These are phyloP conservation scores for Nigrospora sphaerica DNA, from an alignment of 2,329 filamentous ascomycete genomes.

Conservation along the genomic window DNA sequence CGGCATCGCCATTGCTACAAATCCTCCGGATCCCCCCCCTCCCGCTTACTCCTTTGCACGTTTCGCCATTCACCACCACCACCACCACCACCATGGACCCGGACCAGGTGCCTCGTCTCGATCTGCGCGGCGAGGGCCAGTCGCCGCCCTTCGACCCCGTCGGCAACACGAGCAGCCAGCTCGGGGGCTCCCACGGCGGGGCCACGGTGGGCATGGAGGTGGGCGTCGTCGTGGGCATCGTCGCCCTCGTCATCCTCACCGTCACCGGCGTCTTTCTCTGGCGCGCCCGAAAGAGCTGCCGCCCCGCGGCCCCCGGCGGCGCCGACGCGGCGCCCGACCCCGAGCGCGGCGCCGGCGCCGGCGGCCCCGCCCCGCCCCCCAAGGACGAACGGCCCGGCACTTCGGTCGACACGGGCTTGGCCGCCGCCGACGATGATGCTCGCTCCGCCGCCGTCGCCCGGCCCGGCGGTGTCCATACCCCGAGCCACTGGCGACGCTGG, in stretches of 20 bases:
- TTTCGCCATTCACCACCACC: no score
- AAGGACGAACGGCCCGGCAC: constrained; percentile 11
- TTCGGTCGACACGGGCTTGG: not conserved
- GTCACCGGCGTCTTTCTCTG: constrained; percentile 18
- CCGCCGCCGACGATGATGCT: not conserved
- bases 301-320: not conserved
- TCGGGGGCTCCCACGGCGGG: not conserved
- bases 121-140: no score
- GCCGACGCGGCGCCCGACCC: not conserved
- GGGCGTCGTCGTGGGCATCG: constrained; percentile 18
- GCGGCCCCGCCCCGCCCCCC: constrained; percentile 6
- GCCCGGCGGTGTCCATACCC: no score
- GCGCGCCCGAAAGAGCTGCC: constrained; percentile 15
- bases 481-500: no score
- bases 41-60: no score
- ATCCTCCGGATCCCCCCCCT: no score
- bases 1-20: no score
- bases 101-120: no score
- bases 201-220: constrained; percentile 14
- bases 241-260: constrained; percentile 13
- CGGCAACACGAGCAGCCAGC: not conserved
- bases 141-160: no score
- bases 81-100: no score
- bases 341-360: not conserved
- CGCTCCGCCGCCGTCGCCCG: not conserved